These are phyloP conservation scores for Austropuccinia psidii DNA, from an alignment of 1,284 basidiomycete genomes.

Conservation along the genomic window DNA sequence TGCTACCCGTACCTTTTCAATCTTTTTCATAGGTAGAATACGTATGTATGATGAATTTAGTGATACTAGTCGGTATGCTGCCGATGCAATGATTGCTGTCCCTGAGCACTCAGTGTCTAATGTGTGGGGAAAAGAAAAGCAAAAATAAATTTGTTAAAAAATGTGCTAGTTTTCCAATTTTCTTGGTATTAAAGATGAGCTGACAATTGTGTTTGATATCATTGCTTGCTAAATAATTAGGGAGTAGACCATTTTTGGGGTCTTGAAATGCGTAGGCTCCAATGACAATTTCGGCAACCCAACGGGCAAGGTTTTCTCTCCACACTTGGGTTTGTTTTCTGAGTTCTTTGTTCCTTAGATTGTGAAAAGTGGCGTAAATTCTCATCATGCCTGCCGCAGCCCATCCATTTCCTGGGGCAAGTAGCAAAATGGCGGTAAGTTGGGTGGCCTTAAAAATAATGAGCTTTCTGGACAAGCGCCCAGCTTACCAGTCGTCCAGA, in stretches of 20 bases:
- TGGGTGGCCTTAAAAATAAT: background rate
- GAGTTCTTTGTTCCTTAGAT: constrained; percentile 49
- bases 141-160: background rate
- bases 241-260: background rate
- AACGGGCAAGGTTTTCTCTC: constrained; percentile 17
- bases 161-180: background rate
- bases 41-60: background rate
- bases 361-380: constrained; percentile 63
- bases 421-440: background rate
- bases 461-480: background rate
- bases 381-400: constrained; percentile 74
- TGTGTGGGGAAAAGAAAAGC: background rate
- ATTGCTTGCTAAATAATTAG: constrained; percentile 25
- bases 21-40: constrained; percentile 4
- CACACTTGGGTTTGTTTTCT: background rate
- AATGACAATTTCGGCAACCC: constrained; percentile 25
- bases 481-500: constrained; percentile 18
- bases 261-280: constrained; percentile 25
- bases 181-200: background rate
- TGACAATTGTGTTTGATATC: constrained; percentile 2
- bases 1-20: background rate
- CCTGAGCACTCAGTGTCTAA: constrained; percentile 25
- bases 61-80: constrained; percentile 25
- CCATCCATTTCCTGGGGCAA: constrained; percentile 59
- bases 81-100: constrained; percentile 28